Percentiles rank a stretch among this genome's conserved stretches.
Conservation (phyloP, 2,329 filamentous ascomycete genomes). For the Fusarium praegraminearum region DNA sequence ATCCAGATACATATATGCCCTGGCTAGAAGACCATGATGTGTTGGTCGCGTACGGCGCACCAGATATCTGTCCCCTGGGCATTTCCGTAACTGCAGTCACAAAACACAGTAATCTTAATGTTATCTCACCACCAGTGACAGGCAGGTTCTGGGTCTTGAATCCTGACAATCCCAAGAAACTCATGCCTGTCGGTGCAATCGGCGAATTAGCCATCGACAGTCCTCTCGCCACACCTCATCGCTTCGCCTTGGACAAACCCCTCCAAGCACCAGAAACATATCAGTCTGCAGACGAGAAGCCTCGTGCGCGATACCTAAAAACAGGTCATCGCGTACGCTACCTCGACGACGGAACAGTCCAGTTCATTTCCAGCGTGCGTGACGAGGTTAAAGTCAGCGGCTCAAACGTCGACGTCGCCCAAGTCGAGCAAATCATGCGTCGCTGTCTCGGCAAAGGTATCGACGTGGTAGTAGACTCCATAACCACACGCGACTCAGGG, state of each 20-base stretch:
- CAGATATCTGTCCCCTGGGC: constrained; percentile 64
- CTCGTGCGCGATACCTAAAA: constrained; percentile 58
- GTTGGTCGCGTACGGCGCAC: constrained; percentile 64
- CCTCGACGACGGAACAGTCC: constrained; percentile 61
- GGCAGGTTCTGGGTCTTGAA: constrained; percentile 67
- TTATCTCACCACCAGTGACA: constrained; percentile 62
- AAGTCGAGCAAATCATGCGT: constrained; percentile 62
- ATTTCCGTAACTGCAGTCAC: constrained; percentile 62
- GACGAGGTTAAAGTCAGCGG: constrained; percentile 58
- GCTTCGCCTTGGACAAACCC: constrained; percentile 50
- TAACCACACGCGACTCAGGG: constrained; percentile 59
- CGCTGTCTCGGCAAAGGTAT: constrained; percentile 60
- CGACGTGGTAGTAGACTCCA: constrained; percentile 62
- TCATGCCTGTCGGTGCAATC: constrained; percentile 66
- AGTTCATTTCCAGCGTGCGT: constrained; percentile 59
- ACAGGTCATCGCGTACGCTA: constrained; percentile 65
- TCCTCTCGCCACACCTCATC: constrained; percentile 52
- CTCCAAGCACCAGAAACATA: constrained; percentile 42
- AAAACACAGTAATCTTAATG: constrained; percentile 52
- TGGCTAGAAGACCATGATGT: constrained; percentile 62
- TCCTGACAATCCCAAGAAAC: constrained; percentile 61
- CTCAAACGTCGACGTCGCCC: constrained; percentile 55
- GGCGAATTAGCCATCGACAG: constrained; percentile 73
- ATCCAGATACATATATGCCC: constrained; percentile 60
- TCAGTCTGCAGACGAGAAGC: neutral